Evolutionary conservation across 495 filamentous ascomycete genomes (phyloP).

Genomic region (Penicillium diatomitis): DNA sequence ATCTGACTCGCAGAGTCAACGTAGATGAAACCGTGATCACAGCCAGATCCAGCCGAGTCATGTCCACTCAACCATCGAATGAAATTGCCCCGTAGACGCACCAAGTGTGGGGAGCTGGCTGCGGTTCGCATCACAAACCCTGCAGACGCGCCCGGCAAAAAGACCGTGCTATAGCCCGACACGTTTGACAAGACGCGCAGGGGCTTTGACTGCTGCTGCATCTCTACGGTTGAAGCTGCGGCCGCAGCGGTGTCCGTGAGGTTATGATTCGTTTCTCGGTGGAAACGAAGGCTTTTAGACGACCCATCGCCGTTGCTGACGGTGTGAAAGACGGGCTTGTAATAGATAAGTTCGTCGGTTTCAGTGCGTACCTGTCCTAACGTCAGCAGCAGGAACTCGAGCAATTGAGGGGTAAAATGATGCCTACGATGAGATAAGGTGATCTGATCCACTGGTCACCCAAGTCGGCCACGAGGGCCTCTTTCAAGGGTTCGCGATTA

Average conservation of each 20-base stretch:
- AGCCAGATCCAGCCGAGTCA: conserved; percentile 50
- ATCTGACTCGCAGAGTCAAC: conserved; percentile 57
- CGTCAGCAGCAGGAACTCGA: not conserved
- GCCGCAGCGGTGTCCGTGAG: conserved; percentile 41
- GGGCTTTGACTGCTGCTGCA: conserved; percentile 34
- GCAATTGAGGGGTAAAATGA: not conserved
- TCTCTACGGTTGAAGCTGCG: conserved; percentile 23
- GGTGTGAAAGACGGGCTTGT: conserved; percentile 58
- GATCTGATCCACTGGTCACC: conserved; percentile 60
- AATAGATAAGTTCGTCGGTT: conserved; percentile 77
- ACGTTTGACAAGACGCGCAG: conserved; percentile 58
- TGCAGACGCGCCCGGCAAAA: conserved; percentile 67
- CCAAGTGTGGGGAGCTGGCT: conserved; percentile 60
- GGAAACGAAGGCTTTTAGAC: conserved; percentile 53
- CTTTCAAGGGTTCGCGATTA: conserved; percentile 59
- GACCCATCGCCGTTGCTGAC: conserved; percentile 13
- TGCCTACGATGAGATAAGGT: conserved; percentile 71
- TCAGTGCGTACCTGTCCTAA: conserved; percentile 57
- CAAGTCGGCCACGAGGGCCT: conserved; percentile 74
- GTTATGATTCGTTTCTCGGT: conserved; percentile 59
- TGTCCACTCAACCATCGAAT: conserved; percentile 62
- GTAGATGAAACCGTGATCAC: conserved; percentile 73
- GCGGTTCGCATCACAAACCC: conserved; percentile 73
- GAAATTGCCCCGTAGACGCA: conserved; percentile 55
- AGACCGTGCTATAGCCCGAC: conserved; percentile 66